A percentile compares a stretch with the other conserved stretches of the same genome.
Evolutionary conservation across 345 rosid species (phyloP).

Genomic region (Leavenworthia alabamica): DNA sequence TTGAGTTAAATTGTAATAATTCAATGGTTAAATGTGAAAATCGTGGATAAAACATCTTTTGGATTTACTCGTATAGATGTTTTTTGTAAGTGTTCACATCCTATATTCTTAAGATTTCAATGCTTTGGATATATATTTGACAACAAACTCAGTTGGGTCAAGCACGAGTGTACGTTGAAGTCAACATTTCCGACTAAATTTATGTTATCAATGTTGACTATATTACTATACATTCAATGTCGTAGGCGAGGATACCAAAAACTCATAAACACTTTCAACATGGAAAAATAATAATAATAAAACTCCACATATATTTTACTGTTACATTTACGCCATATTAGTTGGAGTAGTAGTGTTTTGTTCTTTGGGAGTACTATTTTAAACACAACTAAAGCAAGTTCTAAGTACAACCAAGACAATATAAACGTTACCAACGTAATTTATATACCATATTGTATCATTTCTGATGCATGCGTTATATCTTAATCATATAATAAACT

Average conservation of each 20-base stretch:
- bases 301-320: background rate
- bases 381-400: too few species aligned
- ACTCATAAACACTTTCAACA: background rate
- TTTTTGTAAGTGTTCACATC: background rate
- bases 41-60: background rate
- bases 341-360: too few species aligned
- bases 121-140: background rate
- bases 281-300: background rate
- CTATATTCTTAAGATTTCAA: background rate
- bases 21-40: background rate
- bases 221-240: background rate
- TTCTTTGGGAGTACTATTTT: too few species aligned
- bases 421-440: background rate
- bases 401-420: background rate
- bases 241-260: background rate
- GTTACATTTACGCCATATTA: too few species aligned
- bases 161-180: background rate
- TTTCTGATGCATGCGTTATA: background rate
- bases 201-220: background rate
- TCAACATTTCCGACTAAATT: conserved; percentile 10
- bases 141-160: background rate
- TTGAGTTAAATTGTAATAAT: background rate
- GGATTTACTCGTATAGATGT: background rate
- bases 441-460: background rate
- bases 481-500: background rate